Evolutionary conservation across 1,284 basidiomycete species (phyloP), one percentile per base, ranked within the genome.

Genomic region (Sporisorium sorghi): DNA sequence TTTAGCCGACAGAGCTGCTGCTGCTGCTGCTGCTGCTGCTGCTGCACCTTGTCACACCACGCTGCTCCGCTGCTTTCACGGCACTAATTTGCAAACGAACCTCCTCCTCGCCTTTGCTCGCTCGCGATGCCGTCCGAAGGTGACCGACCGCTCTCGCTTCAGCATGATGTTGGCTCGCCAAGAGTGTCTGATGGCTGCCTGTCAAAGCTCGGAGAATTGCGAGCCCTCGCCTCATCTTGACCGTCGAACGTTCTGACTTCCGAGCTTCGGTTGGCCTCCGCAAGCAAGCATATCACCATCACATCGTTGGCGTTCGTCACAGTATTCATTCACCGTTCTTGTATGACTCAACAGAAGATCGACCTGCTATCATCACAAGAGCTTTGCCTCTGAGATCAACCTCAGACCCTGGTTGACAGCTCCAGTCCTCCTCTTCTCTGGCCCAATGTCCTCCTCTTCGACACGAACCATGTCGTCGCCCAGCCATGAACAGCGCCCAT

Each of bases 251-350:
- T 43, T 43, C 42, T 43, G 12, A 43, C 42, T 15, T 24, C 42
- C 42, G 42, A 43, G 23, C 21, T 24, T 43, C 42, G 42, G 12
- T 24, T 24, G 23, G 11, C 6, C 5, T 43, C 23, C 23, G 42
- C 42, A 15, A 23, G 23, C 23, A 24, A n/a, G n/a, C n/a, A n/a
- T n/a, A n/a, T n/a, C n/a, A n/a, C n/a, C 9, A 30, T 46, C 44
- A 46, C 44, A 28, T n/a, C 35, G 35, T 37, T 37, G 35, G 35
- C 35, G 35, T 37, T 37, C 3, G 35, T 46, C 44, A 28, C 44
- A 24, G 3, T 26, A 7, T n/a, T 26, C 44, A 46, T 10, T 37
- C 35, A 17, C 35, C 35, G 8, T 2, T 37, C n/a, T 8, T 37
- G 35, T 26, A 46, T 17, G 28, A 24, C 26, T 46, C 44, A 46